These are phyloP conservation scores for Penicillium lividum DNA, from an alignment of 495 filamentous ascomycete species.

Conservation along the genomic window DNA sequence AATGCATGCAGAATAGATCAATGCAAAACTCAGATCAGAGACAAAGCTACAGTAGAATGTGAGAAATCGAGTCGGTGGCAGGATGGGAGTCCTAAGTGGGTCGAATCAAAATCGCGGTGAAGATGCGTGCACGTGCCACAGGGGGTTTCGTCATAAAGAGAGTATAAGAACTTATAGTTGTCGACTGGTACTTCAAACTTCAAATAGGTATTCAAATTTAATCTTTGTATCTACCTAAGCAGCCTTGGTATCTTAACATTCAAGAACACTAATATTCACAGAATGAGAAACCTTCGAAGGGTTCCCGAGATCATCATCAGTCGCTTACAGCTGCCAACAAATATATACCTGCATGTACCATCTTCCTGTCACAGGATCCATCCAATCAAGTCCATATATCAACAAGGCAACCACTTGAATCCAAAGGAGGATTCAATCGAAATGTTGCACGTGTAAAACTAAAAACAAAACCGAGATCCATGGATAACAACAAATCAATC, in stretches of 20 bases:
- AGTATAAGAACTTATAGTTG: not conserved
- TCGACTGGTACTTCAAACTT: not conserved
- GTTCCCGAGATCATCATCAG: too few relatives aligned
- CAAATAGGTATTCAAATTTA: too few relatives aligned
- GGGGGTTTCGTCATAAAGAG: constrained; percentile 17
- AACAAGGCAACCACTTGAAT: too few relatives aligned
- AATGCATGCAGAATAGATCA: constrained; percentile 6
- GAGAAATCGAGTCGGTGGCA: constrained; percentile 8
- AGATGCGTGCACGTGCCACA: constrained; percentile 37
- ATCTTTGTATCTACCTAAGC: too few relatives aligned
- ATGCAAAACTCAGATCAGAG: not conserved
- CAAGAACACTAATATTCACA: too few relatives aligned
- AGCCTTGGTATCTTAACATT: too few relatives aligned
- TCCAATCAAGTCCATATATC: not conserved
- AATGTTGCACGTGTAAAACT: too few relatives aligned
- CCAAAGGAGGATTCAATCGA: too few relatives aligned
- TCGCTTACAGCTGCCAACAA: not conserved
- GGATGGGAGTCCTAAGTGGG: constrained; percentile 20
- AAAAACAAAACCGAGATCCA: too few relatives aligned
- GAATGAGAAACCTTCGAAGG: too few relatives aligned
- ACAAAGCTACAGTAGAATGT: constrained; percentile 5
- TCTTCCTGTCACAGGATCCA: not conserved
- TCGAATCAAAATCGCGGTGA: constrained; percentile 45
- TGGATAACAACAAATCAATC: constrained; percentile 7
- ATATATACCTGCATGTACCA: not conserved